Evolutionary conservation across 148 eudicot species (phyloP), one percentile per base, ranked within the genome.

Genomic region (Hydrangea macrophylla): DNA sequence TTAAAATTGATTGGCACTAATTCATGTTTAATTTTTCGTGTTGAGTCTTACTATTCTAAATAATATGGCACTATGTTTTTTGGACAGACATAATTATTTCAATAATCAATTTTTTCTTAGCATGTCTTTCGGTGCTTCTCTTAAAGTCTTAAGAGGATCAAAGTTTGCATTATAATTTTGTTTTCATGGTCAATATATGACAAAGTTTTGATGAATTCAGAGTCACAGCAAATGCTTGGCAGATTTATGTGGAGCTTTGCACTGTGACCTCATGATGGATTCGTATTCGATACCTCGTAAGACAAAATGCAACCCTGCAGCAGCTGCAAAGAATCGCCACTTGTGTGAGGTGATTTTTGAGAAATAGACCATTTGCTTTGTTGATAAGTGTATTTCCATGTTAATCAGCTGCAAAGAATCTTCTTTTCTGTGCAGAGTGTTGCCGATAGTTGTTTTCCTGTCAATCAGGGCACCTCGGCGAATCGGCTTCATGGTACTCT

Each of bases 261-360:
- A 93, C 75, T 93, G 98, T 82, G 96, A 93, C 71, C 82, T 74
- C 76, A 67, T 75, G 67, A 66, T 84, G 77, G 79, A 82, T 54
- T 63, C 88, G 55, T 80, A 64, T 60, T 39, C 81, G 15, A 81
- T 68, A 60, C 58, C 80, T 45, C 78, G 70, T 67, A 85, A 81
- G 81, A 78, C 73, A 56, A 93, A 85, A 78, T 93, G 98, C 79
- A 93, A 88, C 72, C 89, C 95, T 64, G 95, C 98, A 67, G 96
- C 95, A 27, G 90, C 89, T 75, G 78, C 79, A 10, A 88, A 75
- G 75, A 93, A 93, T 53, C 90, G 69, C 62, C 98, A 86, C 75
- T 75, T 90, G 67, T 93, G 98, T 78, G 98, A 93, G 98, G 98
- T 93, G 76, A 64, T 42, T 55, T 72, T 74, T 62, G 26, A 67